Evolutionary conservation across 2,329 filamentous ascomycete genomes (phyloP).

Genomic region (Penicillium sp.): DNA sequence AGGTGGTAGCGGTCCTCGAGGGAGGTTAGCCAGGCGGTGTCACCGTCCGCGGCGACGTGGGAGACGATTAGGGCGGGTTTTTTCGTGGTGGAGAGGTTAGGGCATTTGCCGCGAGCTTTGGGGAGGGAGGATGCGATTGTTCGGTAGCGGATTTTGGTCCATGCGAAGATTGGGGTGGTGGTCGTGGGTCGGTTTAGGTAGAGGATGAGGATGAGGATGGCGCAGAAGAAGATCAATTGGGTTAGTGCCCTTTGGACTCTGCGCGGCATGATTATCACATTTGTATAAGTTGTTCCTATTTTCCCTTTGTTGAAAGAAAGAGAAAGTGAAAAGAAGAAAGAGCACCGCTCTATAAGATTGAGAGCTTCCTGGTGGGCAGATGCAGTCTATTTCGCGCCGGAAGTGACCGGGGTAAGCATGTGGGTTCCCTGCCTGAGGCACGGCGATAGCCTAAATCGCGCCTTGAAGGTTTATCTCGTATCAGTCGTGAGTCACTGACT

Average conservation of each 20-base stretch:
- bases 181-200: constrained; percentile 40
- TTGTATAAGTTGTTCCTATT: not conserved
- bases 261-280: constrained; percentile 35
- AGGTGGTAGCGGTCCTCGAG: constrained; percentile 46
- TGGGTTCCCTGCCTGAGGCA: not conserved
- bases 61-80: constrained; percentile 52
- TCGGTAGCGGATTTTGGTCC: constrained; percentile 48
- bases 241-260: constrained; percentile 37
- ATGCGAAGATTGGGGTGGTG: constrained; percentile 36
- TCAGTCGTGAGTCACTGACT: not conserved
- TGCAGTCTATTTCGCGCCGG: not conserved
- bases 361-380: too few species aligned
- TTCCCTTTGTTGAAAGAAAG: not conserved
- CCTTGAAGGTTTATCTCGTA: not conserved
- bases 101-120: constrained; percentile 45
- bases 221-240: constrained; percentile 39
- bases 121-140: constrained; percentile 39
- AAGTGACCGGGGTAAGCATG: not conserved
- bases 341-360: not conserved
- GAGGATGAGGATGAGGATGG: constrained; percentile 39
- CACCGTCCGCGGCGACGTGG: constrained; percentile 44
- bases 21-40: constrained; percentile 44
- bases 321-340: not conserved
- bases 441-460: not conserved
- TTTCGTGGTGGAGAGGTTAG: constrained; percentile 36